Evolutionary conservation across 2,329 filamentous ascomycete genomes (phyloP), one percentile per base, ranked within the genome.

Genomic region (Catunica adiposa): DNA sequence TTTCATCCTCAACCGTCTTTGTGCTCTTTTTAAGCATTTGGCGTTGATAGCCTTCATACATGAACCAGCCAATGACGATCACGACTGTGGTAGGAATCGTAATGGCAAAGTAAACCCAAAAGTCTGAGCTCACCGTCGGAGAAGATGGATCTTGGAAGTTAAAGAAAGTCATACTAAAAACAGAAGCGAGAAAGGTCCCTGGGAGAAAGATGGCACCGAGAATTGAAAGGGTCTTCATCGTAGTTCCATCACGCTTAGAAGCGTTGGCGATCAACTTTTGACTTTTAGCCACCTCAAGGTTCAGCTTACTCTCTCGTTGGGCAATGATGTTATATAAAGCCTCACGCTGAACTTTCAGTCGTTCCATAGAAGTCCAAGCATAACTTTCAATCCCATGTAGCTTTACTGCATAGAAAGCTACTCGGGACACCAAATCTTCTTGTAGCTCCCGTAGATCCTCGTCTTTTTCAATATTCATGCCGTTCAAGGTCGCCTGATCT

Each of bases 81-180:
- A 70, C 26, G 1, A 73, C 62, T 0, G 79, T 83, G 54, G 81
- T 61, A 2, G 79, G 79, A 9, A 82, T 65, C 2, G 78, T 79
- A 55, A 82, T 72, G 59, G 69, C 77, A 60, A 82, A 82, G 67
- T 82, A 83, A 54, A 83, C 72, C 79, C 79, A 83, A 25, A 83
- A 44, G 44, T 69, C 52, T 71, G 66, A 17, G 69, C 64, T 9
- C 74, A 76, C 15, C 81, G 74, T 51, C 69, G 70, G 67, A 17
- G 67, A 64, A 3, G 66, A 64, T 53, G 64, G 68, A 40, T 69
- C 66, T 60, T 73, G 73, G 61, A 81, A 82, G 66, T 82, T 74
- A 68, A 83, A 83, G 64, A 83, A 83, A 0, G 77, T 78, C 78
- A 82, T 83, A 68, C 74, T 76, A 61, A 83, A 83, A 23, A 83